These are phyloP conservation scores for Fraxinus latifolia DNA, from an alignment of 305 asterid genomes.

Conservation along the genomic window DNA sequence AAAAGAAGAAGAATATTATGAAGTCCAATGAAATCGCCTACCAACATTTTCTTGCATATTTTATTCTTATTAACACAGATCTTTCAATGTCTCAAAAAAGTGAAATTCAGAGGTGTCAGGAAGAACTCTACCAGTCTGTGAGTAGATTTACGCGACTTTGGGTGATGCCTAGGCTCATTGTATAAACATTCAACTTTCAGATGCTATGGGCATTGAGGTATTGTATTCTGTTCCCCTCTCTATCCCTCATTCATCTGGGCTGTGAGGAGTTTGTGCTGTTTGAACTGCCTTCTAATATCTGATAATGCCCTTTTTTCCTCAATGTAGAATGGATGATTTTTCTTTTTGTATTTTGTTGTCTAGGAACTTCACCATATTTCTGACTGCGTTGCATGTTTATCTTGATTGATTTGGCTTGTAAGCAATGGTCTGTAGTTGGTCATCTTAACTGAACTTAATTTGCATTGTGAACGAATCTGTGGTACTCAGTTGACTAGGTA, in stretches of 20 bases:
- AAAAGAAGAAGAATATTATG: background rate
- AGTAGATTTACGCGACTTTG: background rate
- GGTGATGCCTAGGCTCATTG: background rate
- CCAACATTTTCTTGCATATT: background rate
- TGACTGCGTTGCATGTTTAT: background rate
- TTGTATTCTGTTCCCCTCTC: background rate
- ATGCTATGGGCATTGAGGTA: background rate
- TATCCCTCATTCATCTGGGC: background rate
- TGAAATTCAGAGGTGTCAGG: background rate
- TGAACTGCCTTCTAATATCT: background rate
- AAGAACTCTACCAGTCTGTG: background rate
- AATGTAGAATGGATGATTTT: background rate
- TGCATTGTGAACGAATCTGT: background rate
- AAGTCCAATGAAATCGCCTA: background rate
- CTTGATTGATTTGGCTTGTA: background rate
- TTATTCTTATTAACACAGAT: background rate
- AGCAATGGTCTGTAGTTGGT: background rate
- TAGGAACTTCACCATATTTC: background rate
- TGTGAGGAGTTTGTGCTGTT: background rate
- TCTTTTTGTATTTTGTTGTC: background rate
- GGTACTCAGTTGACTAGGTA: background rate
- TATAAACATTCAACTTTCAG: background rate
- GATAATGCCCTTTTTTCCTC: background rate
- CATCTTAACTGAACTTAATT: background rate
- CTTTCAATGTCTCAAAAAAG: background rate